These are phyloP conservation scores for Tardiomyces depauwii DNA, from an alignment of 1,139 yeast genomes.

Conservation along the genomic window DNA sequence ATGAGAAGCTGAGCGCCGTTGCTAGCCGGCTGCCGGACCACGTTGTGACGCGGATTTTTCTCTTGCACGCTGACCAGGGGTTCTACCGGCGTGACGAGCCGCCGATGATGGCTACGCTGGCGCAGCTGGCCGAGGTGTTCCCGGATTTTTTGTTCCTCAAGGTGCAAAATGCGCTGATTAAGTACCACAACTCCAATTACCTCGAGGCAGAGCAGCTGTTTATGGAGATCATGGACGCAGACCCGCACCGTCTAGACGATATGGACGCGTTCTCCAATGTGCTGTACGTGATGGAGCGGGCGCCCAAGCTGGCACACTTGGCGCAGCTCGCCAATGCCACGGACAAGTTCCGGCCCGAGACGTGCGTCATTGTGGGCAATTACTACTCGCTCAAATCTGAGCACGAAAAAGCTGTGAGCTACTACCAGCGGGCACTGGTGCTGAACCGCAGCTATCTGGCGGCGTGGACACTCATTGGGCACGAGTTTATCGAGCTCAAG, in stretches of 20 bases:
- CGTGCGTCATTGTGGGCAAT: constrained; percentile 90
- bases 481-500: constrained; percentile 91
- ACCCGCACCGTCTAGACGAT: constrained; percentile 84
- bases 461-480: constrained; percentile 99
- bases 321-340: constrained; percentile 79
- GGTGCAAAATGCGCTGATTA: constrained; percentile 68
- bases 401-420: constrained; percentile 90
- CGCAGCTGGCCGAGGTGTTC: constrained; percentile 38
- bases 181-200: constrained; percentile 75
- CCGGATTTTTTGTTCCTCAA: constrained; percentile 68
- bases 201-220: constrained; percentile 68
- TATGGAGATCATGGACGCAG: constrained; percentile 61
- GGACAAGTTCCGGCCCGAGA: constrained; percentile 86
- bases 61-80: constrained; percentile 64
- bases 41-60: constrained; percentile 41
- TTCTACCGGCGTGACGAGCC: constrained; percentile 52
- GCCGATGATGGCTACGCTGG: constrained; percentile 36
- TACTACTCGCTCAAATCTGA: constrained; percentile 87
- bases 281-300: constrained; percentile 86
- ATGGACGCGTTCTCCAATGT: constrained; percentile 88
- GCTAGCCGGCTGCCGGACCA: constrained; percentile 14
- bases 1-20: constrained; percentile 11
- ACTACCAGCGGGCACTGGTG: constrained; percentile 80
- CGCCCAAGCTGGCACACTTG: constrained; percentile 68
- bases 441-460: constrained; percentile 71